Conservation (phyloP, 208 protist species). For the Crithidia bombi region DNA sequence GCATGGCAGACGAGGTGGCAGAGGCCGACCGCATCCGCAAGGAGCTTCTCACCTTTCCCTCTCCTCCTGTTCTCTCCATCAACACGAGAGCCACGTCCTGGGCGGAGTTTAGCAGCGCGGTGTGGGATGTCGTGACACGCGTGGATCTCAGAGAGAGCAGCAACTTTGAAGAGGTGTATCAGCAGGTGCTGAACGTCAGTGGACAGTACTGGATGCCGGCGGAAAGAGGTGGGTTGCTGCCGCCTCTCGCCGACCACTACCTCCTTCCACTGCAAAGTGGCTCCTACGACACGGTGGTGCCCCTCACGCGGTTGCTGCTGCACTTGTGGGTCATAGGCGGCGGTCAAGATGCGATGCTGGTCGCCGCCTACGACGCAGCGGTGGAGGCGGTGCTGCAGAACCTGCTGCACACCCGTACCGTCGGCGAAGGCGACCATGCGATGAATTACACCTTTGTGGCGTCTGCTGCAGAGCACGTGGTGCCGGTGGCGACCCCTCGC, state of each 20-base stretch:
- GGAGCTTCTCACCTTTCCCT: background rate
- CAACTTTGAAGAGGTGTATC: slow-evolving; percentile 1
- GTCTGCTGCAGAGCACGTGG: slow-evolving; percentile 9
- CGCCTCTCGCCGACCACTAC: slow-evolving; percentile 2
- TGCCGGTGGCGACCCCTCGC: slow-evolving; percentile 29
- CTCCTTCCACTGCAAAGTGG: slow-evolving; percentile 22
- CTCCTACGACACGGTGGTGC: slow-evolving; percentile 29
- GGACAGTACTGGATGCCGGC: slow-evolving; percentile 3
- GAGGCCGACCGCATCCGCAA: slow-evolving; percentile 12
- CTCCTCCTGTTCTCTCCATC: background rate
- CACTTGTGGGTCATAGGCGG: slow-evolving; percentile 34
- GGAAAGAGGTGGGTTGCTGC: background rate
- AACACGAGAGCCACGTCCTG: slow-evolving; percentile 17
- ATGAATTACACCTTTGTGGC: slow-evolving; percentile 47
- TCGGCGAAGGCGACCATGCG: background rate
- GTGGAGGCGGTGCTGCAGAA: slow-evolving; percentile 19
- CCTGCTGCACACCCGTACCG: slow-evolving; percentile 37
- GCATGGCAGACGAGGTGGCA: slow-evolving; percentile 4
- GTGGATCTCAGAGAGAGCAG: no score
- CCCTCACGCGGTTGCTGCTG: slow-evolving; percentile 34
- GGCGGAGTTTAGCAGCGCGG: slow-evolving; percentile 11
- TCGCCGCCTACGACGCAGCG: slow-evolving; percentile 27
- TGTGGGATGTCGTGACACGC: slow-evolving; percentile 10
- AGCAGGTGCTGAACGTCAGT: slow-evolving; percentile 14
- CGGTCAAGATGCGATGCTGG: slow-evolving; percentile 15